Conservation (phyloP, 805 yeast species). For the Lipomyces lipofer region DNA sequence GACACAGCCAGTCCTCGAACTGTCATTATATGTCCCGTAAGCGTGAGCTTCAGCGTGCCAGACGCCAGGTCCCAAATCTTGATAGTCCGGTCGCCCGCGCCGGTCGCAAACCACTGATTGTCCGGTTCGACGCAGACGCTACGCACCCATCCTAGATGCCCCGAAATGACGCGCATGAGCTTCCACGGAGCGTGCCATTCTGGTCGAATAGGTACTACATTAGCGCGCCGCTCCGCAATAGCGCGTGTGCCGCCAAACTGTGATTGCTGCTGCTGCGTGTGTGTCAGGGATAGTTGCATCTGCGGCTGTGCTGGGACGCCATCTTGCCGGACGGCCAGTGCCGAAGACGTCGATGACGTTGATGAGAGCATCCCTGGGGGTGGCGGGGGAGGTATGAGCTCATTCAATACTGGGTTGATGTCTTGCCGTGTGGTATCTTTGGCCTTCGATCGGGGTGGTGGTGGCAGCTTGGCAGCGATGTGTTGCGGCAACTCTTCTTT, state of each 20-base stretch:
- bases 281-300: conserved; percentile 6
- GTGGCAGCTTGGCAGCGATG: conserved; percentile 32
- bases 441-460: conserved; percentile 14
- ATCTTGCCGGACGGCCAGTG: conserved; percentile 10
- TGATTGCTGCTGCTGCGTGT: conserved; percentile 3
- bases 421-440: conserved; percentile 21
- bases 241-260: conserved; percentile 12
- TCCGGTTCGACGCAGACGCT: conserved; percentile 81
- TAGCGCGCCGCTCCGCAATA: conserved; percentile 22
- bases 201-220: conserved; percentile 32
- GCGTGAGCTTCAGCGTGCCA: conserved; percentile 66
- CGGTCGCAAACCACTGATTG: conserved; percentile 89
- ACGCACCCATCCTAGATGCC: conserved; percentile 93
- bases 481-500: conserved; percentile 34
- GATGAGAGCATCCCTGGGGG: conserved; percentile 23
- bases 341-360: conserved; percentile 12
- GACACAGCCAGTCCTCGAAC: conserved; percentile 78
- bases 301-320: not conserved
- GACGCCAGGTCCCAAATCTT: conserved; percentile 88
- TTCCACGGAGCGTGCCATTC: conserved; percentile 68
- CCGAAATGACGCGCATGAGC: conserved; percentile 70
- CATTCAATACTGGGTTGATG: conserved; percentile 16
- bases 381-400: conserved; percentile 25
- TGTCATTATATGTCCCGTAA: conserved; percentile 90
- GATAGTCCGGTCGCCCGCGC: conserved; percentile 83